phyloP scores from a whole-genome alignment of 23 red algal genomes.

The Agarophyton chilense region DNA sequence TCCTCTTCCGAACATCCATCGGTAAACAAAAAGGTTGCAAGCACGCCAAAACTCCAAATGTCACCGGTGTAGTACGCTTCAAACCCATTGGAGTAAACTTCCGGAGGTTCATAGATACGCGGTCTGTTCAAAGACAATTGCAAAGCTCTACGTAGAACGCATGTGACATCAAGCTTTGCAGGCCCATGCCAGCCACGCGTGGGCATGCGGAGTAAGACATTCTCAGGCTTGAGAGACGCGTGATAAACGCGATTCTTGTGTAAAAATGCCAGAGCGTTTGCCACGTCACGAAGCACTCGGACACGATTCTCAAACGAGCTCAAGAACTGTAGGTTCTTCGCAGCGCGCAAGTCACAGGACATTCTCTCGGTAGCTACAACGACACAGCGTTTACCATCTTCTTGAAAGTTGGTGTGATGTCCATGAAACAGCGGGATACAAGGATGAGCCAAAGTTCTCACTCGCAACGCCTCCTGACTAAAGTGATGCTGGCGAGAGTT shows the following conservation, averaged over 20 bases:
- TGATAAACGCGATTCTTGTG: conserved; percentile 24
- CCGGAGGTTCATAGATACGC: conserved; percentile 22
- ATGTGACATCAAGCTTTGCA: conserved; percentile 57
- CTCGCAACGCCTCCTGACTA: background rate
- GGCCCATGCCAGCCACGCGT: conserved; percentile 11
- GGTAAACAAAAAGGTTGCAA: conserved; percentile 49
- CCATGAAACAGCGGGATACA: conserved; percentile 21
- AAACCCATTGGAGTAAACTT: conserved; percentile 14
- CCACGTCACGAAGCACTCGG: conserved; percentile 27
- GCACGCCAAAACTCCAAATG: conserved; percentile 58
- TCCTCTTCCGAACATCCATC: conserved; percentile 3
- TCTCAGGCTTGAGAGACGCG: conserved; percentile 29
- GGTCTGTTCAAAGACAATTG: background rate
- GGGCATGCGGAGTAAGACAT: conserved; percentile 42
- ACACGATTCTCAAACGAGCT: conserved; percentile 5
- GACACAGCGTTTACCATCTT: background rate
- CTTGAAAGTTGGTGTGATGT: background rate
- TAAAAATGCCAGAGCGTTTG: conserved; percentile 37
- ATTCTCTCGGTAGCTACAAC: conserved; percentile 44
- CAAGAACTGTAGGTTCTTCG: background rate
- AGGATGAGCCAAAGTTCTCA: conserved; percentile 7
- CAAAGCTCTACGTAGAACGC: background rate
- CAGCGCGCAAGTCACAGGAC: conserved; percentile 22
- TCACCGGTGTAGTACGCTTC: conserved; percentile 30
- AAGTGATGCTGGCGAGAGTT: conserved; percentile 5